Evolutionary conservation across 202 grass and related monocot species (phyloP).

Genomic region (Cymbopogon flexuosus): DNA sequence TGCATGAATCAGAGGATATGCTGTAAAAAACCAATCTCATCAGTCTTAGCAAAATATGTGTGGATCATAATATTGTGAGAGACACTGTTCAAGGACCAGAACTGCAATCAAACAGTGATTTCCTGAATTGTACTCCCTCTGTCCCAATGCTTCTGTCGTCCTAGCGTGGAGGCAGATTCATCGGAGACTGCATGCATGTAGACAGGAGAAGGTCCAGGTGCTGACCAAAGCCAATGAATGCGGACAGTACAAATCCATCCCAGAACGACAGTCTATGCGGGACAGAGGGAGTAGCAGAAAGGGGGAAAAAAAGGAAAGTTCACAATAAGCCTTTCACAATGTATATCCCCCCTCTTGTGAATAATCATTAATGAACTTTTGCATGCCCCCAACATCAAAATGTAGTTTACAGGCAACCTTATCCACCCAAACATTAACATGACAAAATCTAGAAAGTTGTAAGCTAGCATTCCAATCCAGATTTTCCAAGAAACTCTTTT

Average conservation of each 20-base stretch:
- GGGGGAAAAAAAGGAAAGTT: neutral
- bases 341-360: neutral
- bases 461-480: neutral
- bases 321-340: neutral
- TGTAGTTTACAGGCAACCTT: neutral
- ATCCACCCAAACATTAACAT: neutral
- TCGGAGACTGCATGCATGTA: too few relatives aligned
- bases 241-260: too few relatives aligned
- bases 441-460: constrained; percentile 4
- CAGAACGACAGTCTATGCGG: too few relatives aligned
- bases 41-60: neutral
- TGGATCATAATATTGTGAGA: neutral
- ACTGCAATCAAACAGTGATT: neutral
- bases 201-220: too few relatives aligned
- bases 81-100: neutral
- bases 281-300: neutral
- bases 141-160: too few relatives aligned
- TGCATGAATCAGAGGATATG: constrained; percentile 2
- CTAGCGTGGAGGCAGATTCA: too few relatives aligned
- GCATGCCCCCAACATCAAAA: neutral
- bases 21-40: neutral
- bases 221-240: too few relatives aligned
- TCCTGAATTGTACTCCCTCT: neutral
- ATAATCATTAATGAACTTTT: neutral
- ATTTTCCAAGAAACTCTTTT: neutral